Base-by-base conservation (phyloP, 441 rosid species). In the Syzygium syzygioides region DNA sequence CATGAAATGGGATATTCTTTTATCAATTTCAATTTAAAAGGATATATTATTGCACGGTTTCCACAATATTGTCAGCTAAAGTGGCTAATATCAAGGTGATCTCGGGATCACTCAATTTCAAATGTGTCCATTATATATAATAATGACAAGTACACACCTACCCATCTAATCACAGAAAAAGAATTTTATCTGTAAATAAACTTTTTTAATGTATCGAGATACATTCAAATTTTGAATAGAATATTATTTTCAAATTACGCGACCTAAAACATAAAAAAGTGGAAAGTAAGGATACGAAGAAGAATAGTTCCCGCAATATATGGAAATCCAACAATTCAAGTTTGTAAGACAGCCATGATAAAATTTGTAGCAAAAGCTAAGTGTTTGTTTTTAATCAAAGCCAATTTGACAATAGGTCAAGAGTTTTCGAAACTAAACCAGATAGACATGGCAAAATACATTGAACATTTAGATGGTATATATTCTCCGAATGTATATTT, bases 261-360 rank as follows among this genome's bases (percentile, higher is more conserved):
- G 76, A 9, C 41, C 6, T 0, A 5, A 7, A 14, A n/a, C 7
- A 2, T 7, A 7, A 7, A 3, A 14, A 5, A 64, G 20, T 7
- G 9, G 37, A 64, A 64, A 30, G 11, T 64, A 64, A 64, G 41
- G 23, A 30, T 64, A 30, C 4, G 25, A 6, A 66, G 25, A 14
- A 17, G 13, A 18, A 9, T 32, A 32, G 25, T 32, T 17, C 32
- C 25, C 79, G 4, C 32, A 32, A 32, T 17, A 2, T 32, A 18
- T 18, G 41, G 4, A 19, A 66, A 66, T 15, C 25, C 23, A 32
- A 32, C 41, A 17, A 32, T 66, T 8, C 25, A 1, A 18, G 19
- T 55, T 18, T 54, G 55, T 14, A 14, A 15, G 2, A 14, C 19
- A 4, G 2, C 18, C 7, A 15, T 54, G 7, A 54, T 5, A 54